These are phyloP conservation scores for Guyanaporus albipodus DNA, from an alignment of 768 basidiomycete species.

Conservation along the genomic window DNA sequence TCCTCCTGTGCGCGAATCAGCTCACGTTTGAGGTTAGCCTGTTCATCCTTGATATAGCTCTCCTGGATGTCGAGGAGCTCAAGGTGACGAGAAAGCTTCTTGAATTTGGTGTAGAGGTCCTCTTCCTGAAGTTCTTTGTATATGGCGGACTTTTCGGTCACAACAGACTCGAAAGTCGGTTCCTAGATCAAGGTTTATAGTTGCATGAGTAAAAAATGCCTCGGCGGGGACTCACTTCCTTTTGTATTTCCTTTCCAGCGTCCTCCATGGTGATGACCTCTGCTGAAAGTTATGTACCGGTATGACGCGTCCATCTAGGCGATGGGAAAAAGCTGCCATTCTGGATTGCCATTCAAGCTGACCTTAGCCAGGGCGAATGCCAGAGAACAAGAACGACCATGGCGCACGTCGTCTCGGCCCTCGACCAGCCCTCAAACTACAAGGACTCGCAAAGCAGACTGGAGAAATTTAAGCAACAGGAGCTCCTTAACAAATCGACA, in stretches of 20 bases:
- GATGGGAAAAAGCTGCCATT: conserved; percentile 32
- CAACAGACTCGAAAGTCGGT: conserved; percentile 82
- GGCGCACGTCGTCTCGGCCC: conserved; percentile 79
- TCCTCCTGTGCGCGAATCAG: conserved; percentile 98
- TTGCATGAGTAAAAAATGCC: not conserved
- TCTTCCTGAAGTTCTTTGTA: conserved; percentile 84
- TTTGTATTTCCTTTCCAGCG: conserved; percentile 80
- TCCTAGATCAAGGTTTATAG: conserved; percentile 48
- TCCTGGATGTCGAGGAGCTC: conserved; percentile 94
- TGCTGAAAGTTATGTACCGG: conserved; percentile 10
- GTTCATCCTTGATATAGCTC: conserved; percentile 98
- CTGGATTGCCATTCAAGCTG: not conserved
- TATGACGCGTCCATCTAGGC: conserved; percentile 27
- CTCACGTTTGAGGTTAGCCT: conserved; percentile 95
- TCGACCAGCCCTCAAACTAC: conserved; percentile 96
- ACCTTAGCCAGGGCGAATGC: not conserved
- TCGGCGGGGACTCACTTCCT: conserved; percentile 55
- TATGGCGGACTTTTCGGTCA: conserved; percentile 85
- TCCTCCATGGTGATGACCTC: conserved; percentile 65
- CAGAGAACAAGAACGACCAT: conserved; percentile 41
- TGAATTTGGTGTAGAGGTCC: conserved; percentile 96
- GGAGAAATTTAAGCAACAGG: conserved; percentile 74
- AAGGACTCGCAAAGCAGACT: conserved; percentile 87
- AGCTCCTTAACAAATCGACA: conserved; percentile 76
- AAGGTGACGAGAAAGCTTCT: conserved; percentile 90